Evolutionary conservation across 345 rosid genomes (phyloP).

Genomic region (Eutrema japonicum): DNA sequence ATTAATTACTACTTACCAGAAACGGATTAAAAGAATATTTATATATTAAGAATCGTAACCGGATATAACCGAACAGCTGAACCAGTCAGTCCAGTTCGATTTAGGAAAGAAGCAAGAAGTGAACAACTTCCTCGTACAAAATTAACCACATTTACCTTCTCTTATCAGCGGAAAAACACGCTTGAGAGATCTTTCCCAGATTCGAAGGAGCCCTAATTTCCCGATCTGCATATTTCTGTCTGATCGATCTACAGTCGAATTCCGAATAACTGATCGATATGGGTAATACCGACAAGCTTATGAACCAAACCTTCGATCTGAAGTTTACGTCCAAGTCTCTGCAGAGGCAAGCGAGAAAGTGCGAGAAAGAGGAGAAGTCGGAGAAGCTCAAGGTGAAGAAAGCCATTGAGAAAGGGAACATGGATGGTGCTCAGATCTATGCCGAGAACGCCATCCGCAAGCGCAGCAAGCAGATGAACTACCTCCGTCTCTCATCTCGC

Average conservation of each 20-base stretch:
- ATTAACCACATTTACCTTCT: background rate
- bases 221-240: background rate
- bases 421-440: constrained; percentile 96
- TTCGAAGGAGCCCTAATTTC: constrained; percentile 30
- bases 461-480: constrained; percentile 95
- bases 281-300: constrained; percentile 88
- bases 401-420: constrained; percentile 95
- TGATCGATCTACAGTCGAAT: background rate
- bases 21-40: no score
- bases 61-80: constrained; percentile 29
- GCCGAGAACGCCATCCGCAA: constrained; percentile 92
- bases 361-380: constrained; percentile 92
- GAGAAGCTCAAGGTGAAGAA: constrained; percentile 92
- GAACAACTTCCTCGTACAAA: background rate
- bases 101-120: background rate
- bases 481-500: constrained; percentile 80
- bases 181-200: constrained; percentile 17
- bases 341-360: constrained; percentile 81
- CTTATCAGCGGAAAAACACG: constrained; percentile 25
- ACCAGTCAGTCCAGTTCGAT: constrained; percentile 11
- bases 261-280: constrained; percentile 29
- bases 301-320: constrained; percentile 92
- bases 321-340: constrained; percentile 87
- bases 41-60: background rate
- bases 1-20: no score